Percentiles rank a stretch among this genome's conserved stretches.
These are phyloP conservation scores for Phtheirospermum japonicum DNA, from an alignment of 257 asterid species.

Conservation along the genomic window DNA sequence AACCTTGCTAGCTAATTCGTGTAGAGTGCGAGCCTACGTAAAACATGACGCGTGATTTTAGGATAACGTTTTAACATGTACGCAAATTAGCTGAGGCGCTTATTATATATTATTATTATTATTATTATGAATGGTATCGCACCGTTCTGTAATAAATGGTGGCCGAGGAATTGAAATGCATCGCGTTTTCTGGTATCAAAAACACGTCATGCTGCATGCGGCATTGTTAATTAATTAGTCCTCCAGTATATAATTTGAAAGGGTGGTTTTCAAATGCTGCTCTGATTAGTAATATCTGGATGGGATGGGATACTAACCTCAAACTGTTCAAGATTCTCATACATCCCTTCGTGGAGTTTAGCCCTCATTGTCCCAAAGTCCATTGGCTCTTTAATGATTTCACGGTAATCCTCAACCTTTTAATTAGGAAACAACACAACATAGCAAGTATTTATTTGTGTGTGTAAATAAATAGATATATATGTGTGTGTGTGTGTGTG, in stretches of 20 bases:
- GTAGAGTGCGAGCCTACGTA: slow-evolving; percentile 70
- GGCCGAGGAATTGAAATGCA: slow-evolving; percentile 77
- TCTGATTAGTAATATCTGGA: no score
- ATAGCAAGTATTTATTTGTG: no score
- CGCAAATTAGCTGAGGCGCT: no score
- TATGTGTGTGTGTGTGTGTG: no score
- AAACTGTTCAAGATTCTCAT: slow-evolving; percentile 62
- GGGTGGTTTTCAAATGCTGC: no score
- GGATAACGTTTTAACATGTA: no score
- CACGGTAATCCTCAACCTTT: slow-evolving; percentile 79
- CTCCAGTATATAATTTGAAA: no score
- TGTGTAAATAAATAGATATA: no score
- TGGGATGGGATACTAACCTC: slow-evolving; percentile 57
- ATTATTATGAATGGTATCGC: neutral
- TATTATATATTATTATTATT: no score
- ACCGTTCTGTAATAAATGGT: slow-evolving; percentile 79
- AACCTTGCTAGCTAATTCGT: slow-evolving; percentile 77
- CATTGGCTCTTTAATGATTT: slow-evolving; percentile 81
- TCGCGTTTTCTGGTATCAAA: slow-evolving; percentile 82
- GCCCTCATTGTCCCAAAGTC: slow-evolving; percentile 98
- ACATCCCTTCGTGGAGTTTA: slow-evolving; percentile 89
- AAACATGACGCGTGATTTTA: no score
- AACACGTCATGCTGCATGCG: slow-evolving; percentile 72
- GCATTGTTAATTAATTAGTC: no score
- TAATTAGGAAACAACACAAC: no score